Evolutionary conservation across 768 basidiomycete genomes (phyloP), one percentile per base, ranked within the genome.

Genomic region (Lactarius indigo): DNA sequence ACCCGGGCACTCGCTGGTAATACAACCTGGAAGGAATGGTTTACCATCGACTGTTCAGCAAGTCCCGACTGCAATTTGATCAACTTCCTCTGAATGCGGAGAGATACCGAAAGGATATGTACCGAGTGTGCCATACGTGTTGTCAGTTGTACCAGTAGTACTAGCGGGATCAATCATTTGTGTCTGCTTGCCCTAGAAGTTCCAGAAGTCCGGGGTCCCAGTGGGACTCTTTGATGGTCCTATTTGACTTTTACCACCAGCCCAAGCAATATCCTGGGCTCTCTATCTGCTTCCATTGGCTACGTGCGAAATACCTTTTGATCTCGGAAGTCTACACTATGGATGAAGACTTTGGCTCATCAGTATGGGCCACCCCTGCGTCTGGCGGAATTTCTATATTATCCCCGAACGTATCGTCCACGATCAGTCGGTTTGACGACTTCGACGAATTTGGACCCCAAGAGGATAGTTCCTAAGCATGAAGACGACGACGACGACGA

Each of bases 321-420:
- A 26, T 52, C 50, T 44, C 10, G 42, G 20, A 44, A 57, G 20
- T 35, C n/a, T 37, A 56, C 50, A 28, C 57, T 39, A 87, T 90
- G 87, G 87, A 89, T 72, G 90, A 90, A 76, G 90, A 91, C 72
- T 76, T 91, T 73, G 87, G 86, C 60, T 81, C 90, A 59, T 87
- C 89, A 17, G 87, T 92, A 41, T 92, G 91, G 91, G 86, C 84
- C 44, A 76, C 81, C 8, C 79, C 79, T 52, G 82, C 59, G 30
- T 33, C 63, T 15, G 50, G 28, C 37, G 39, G 31, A 18, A n/a
- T 44, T 28, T 30, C 68, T n/a, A 28, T 69, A 41, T 65, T 68
- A 17, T 59, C 70, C n/a, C 64, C 68, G 3, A 52, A 41, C 57
- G 59, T 70, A 33, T 71, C 72, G 12, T 69, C 73, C 35, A 55